These are phyloP conservation scores for Nigrospora oryzae DNA, from an alignment of 2,329 filamentous ascomycete genomes.

Conservation along the genomic window DNA sequence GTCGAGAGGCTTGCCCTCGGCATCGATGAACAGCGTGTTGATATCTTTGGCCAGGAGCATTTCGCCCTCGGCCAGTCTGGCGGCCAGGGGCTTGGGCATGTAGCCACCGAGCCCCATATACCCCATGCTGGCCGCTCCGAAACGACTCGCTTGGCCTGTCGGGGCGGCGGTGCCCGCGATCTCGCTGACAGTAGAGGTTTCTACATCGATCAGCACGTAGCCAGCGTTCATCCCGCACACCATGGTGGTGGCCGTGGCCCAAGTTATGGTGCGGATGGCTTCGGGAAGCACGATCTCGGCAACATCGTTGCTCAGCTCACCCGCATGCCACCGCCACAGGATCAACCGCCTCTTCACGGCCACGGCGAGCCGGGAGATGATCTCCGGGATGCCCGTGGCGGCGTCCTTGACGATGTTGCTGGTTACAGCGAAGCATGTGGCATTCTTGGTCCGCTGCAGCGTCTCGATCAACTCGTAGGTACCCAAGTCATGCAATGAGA, in stretches of 20 bases:
- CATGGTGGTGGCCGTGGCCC: slow-evolving; percentile 79
- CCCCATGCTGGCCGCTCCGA: slow-evolving; percentile 85
- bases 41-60: slow-evolving; percentile 96
- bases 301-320: slow-evolving; percentile 6
- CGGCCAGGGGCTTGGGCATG: slow-evolving; percentile 82
- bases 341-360: slow-evolving; percentile 85
- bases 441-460: slow-evolving; percentile 76
- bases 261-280: slow-evolving; percentile 80
- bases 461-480: slow-evolving; percentile 76
- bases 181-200: slow-evolving; percentile 65
- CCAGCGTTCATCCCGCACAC: slow-evolving; percentile 87
- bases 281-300: slow-evolving; percentile 49
- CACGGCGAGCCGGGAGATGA: slow-evolving; percentile 85
- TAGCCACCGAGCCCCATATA: slow-evolving; percentile 93
- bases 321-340: slow-evolving; percentile 74
- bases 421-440: slow-evolving; percentile 83
- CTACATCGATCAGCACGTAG: slow-evolving; percentile 81
- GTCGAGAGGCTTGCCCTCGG: slow-evolving; percentile 71
- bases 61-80: slow-evolving; percentile 73
- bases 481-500: slow-evolving; percentile 84
- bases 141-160: slow-evolving; percentile 58
- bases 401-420: slow-evolving; percentile 92
- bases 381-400: slow-evolving; percentile 79
- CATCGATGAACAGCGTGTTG: slow-evolving; percentile 86
- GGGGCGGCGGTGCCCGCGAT: slow-evolving; percentile 66